These are phyloP conservation scores for Pelagomonas calceolata DNA, from an alignment of 108 stramenopile species.

Conservation along the genomic window DNA sequence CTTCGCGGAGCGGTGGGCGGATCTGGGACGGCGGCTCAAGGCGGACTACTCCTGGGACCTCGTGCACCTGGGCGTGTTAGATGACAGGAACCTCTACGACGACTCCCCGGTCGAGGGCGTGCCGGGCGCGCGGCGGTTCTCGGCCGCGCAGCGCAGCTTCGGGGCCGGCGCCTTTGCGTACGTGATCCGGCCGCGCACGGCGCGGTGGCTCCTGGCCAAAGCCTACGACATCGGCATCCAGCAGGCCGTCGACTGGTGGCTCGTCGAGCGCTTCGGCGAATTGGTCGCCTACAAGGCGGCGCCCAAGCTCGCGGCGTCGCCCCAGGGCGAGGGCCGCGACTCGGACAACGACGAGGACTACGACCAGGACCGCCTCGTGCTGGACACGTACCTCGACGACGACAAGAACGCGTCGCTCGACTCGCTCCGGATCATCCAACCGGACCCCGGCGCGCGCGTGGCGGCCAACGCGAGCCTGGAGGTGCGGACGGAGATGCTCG, in stretches of 20 bases:
- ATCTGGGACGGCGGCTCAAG: background rate
- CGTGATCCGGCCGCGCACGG: background rate
- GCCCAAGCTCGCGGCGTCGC: background rate
- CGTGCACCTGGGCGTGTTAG: background rate
- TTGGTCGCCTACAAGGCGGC: background rate
- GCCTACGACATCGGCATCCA: background rate
- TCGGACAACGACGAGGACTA: background rate
- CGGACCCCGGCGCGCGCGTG: too few species aligned
- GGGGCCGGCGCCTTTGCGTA: background rate
- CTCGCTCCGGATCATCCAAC: too few species aligned
- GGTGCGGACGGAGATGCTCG: background rate
- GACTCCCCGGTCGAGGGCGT: background rate
- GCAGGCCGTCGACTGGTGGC: background rate
- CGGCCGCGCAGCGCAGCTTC: background rate
- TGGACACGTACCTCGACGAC: background rate
- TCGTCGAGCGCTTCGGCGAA: background rate
- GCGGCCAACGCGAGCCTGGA: too few species aligned
- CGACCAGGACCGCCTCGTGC: background rate
- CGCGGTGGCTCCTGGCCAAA: background rate
- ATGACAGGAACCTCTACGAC: background rate
- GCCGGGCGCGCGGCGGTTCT: background rate
- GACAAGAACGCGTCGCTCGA: background rate
- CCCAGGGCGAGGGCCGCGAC: background rate
- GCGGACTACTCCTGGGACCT: constrained; percentile 1
- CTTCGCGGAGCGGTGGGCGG: background rate